Base-by-base conservation (phyloP, 192 early-diverging fungal species). In the Dissophora globulifera region DNA sequence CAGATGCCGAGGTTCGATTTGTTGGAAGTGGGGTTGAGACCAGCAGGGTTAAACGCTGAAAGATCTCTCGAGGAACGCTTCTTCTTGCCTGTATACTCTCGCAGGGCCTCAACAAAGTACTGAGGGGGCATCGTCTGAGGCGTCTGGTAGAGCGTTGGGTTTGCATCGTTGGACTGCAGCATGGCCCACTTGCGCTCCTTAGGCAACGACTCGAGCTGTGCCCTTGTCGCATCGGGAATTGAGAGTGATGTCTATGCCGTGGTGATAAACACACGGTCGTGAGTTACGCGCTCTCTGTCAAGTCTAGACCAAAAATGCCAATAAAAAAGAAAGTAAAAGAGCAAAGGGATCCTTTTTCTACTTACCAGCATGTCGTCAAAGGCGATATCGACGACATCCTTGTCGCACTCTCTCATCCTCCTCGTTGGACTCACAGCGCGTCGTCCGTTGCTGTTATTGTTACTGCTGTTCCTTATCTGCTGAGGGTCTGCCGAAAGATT, bases 291-390 rank as follows among this genome's bases (percentile, higher is more conserved):
- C n/a, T n/a, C n/a, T n/a, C n/a, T n/a, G n/a, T n/a, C n/a, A n/a
- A n/a, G n/a, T n/a, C n/a, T n/a, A n/a, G n/a, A n/a, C n/a, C n/a
- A n/a, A n/a, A n/a, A n/a, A n/a, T n/a, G n/a, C n/a, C n/a, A n/a
- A n/a, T n/a, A n/a, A n/a, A n/a, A n/a, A n/a, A n/a, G n/a, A n/a
- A n/a, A n/a, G n/a, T n/a, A n/a, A n/a, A n/a, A n/a, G n/a, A n/a
- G n/a, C n/a, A n/a, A n/a, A n/a, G n/a, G n/a, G n/a, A n/a, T n/a
- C n/a, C n/a, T n/a, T n/a, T 4, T 47, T 16, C 2, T 23, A 23
- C 57, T 40, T 75, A 75, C 70, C 49, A 75, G 55, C 62, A 66
- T 64, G 38, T 75, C 62, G 26, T 59, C 57, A 41, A 75, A 75
- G 30, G 70, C 70, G 19, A 54, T 47, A 42, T 75, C 62, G 4